Percentiles rank a stretch among this genome's conserved stretches.
phyloP scores from a whole-genome alignment of 2,329 filamentous ascomycete species.

The Epicoccum nigrum region DNA sequence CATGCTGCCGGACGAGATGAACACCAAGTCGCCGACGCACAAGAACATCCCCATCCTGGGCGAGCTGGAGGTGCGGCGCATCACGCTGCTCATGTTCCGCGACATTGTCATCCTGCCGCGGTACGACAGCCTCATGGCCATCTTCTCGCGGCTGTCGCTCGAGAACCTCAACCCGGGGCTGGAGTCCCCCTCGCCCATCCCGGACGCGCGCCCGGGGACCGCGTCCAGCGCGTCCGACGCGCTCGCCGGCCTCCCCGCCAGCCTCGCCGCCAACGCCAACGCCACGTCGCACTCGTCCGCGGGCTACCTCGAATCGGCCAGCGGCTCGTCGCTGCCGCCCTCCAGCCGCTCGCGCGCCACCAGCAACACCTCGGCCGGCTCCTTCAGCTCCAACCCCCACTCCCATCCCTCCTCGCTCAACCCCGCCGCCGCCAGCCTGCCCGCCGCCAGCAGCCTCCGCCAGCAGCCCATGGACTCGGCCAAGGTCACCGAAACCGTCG shows the following conservation, averaged over 20 bases:
- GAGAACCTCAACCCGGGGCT: constrained; percentile 67
- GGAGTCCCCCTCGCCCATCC: constrained; percentile 41
- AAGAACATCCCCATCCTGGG: constrained; percentile 55
- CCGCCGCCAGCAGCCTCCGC: constrained; percentile 37
- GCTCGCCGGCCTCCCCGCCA: constrained; percentile 58
- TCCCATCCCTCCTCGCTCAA: constrained; percentile 45
- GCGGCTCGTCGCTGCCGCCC: constrained; percentile 56
- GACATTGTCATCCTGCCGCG: constrained; percentile 87
- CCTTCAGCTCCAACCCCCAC: constrained; percentile 49
- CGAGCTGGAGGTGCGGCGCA: constrained; percentile 81
- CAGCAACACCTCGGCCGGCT: constrained; percentile 73
- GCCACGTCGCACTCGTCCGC: constrained; percentile 69
- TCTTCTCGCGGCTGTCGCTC: constrained; percentile 86
- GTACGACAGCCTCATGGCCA: constrained; percentile 85
- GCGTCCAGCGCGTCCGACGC: constrained; percentile 33
- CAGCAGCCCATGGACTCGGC: constrained; percentile 59
- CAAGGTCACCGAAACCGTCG: constrained; percentile 91
- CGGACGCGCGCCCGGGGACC: constrained; percentile 41
- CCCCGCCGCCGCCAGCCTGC: constrained; percentile 19
- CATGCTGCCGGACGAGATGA: constrained; percentile 58
- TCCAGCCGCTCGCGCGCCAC: constrained; percentile 76
- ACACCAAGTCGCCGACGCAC: constrained; percentile 51
- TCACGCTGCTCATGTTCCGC: constrained; percentile 86
- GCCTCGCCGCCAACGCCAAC: constrained; percentile 68
- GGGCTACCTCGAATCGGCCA: constrained; percentile 74